These are phyloP conservation scores for Paracoccidioides brasiliensis DNA, from an alignment of 2,329 filamentous ascomycete genomes.

Conservation along the genomic window DNA sequence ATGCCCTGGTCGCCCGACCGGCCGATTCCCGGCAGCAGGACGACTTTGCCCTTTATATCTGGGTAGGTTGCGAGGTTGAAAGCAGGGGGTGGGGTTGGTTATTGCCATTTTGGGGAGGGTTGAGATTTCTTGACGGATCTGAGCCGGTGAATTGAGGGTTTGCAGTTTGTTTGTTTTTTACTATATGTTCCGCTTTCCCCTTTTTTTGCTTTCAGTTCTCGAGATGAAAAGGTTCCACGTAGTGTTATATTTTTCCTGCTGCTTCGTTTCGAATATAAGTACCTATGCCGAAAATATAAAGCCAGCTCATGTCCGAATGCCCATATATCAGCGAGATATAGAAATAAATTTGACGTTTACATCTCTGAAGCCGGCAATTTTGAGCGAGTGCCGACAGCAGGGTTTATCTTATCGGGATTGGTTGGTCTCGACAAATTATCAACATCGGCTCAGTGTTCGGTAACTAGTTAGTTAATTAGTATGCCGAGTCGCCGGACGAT, in stretches of 20 bases:
- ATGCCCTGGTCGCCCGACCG: constrained; percentile 30
- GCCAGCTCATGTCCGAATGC: neutral
- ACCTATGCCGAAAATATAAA: neutral
- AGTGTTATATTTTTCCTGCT: neutral
- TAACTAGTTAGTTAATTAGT: no score
- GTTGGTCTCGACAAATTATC: neutral
- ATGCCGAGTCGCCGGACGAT: no score
- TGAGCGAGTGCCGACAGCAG: neutral
- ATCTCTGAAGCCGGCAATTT: neutral
- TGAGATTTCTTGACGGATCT: neutral
- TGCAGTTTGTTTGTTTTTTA: neutral
- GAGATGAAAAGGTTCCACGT: neutral
- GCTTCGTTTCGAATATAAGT: neutral
- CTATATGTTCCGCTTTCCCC: neutral
- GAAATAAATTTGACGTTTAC: no score
- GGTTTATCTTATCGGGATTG: neutral
- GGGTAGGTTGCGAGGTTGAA: constrained; percentile 8
- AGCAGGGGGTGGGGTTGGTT: neutral
- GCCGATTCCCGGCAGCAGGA: constrained; percentile 17
- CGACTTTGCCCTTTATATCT: constrained; percentile 15
- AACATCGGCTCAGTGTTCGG: neutral
- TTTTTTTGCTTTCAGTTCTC: neutral
- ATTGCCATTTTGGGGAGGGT: neutral
- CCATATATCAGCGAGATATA: neutral
- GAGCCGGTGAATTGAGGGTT: neutral